A percentile compares a stretch with the other conserved stretches of the same genome.
Conservation (phyloP, 257 asterid species). For the Przewalskia tangutica region DNA sequence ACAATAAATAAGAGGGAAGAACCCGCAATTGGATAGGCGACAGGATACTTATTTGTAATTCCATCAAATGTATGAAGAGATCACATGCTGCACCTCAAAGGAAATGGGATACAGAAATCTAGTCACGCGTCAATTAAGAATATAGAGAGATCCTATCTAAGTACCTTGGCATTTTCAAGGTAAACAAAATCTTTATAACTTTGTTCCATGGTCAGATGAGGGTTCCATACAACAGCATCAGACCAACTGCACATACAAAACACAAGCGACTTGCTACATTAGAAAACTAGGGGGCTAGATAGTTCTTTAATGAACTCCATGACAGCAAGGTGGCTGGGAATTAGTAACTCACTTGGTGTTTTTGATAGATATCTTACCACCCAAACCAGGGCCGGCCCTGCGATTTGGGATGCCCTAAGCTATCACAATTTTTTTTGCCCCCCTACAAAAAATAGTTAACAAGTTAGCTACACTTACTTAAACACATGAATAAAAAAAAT, state of each 20-base stretch:
- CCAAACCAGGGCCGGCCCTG: too few species aligned
- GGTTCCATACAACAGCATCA: constrained; percentile 94
- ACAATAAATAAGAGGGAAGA: not conserved
- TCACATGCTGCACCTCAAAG: not conserved
- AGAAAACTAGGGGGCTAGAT: not conserved
- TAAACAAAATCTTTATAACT: constrained; percentile 89
- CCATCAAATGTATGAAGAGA: not conserved
- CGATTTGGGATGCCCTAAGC: too few species aligned
- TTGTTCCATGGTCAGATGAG: constrained; percentile 80
- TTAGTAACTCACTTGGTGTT: constrained; percentile 55
- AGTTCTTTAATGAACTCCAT: not conserved
- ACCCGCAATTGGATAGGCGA: not conserved
- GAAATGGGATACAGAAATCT: not conserved
- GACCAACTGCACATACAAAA: constrained; percentile 55
- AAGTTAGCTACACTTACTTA: too few species aligned
- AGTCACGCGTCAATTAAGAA: not conserved
- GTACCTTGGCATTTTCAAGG: constrained; percentile 95
- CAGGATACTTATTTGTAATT: not conserved
- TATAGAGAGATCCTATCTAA: not conserved
- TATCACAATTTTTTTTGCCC: too few species aligned
- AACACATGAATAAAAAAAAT: too few species aligned
- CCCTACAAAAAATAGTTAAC: too few species aligned
- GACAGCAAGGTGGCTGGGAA: not conserved
- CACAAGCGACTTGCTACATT: not conserved
- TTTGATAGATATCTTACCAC: constrained; percentile 59